Evolutionary conservation across 305 asterid species (phyloP), one percentile per base, ranked within the genome.

Genomic region (Fraxinus floribunda): DNA sequence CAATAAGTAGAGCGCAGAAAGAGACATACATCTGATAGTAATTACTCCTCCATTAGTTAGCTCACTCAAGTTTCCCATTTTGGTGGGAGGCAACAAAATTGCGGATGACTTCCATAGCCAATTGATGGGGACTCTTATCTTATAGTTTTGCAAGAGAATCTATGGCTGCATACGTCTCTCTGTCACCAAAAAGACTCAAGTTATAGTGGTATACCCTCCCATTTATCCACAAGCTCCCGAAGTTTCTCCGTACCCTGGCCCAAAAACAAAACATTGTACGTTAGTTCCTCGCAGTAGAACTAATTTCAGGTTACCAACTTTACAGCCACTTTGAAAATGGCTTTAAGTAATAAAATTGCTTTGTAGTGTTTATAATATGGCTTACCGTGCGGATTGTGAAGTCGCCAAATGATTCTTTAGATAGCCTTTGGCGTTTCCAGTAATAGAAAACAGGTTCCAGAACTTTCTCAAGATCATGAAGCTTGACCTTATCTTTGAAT

Each of bases 391-490:
- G 99, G 90, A 86, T 90, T 72, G 96, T 84, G 90, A 94, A 95
- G 87, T 90, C 93, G 34, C 99, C 99, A 46, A 95, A 93, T 84
- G 97, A 91, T 91, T 95, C 99, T 75, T 86, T 91, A 4, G 97
- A 83, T 6, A 77, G 86, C 60, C 98, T 88, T 88, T 89, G 88
- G 78, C 91, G 87, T 86, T 91, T 95, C 99, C 99, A 95, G 90
- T 92, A 83, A 88, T 89, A 94, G 87, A 95, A 94, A 84, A 95
- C 76, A 55, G 99, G 98, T 85, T 92, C 99, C 78, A 95, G 79
- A 85, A 95, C 97, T 81, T 89, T 94, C 91, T 94, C 99, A 66
- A 95, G 93, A 88, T 90, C 92, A 7, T 95, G 98, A 81, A 95
- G 73, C 91, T 95, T 95, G 83, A 94, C 97, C 89, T 94, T 95